Evolutionary conservation across 2,329 filamentous ascomycete species (phyloP).

Genomic region (Colletotrichum tamarilloi): DNA sequence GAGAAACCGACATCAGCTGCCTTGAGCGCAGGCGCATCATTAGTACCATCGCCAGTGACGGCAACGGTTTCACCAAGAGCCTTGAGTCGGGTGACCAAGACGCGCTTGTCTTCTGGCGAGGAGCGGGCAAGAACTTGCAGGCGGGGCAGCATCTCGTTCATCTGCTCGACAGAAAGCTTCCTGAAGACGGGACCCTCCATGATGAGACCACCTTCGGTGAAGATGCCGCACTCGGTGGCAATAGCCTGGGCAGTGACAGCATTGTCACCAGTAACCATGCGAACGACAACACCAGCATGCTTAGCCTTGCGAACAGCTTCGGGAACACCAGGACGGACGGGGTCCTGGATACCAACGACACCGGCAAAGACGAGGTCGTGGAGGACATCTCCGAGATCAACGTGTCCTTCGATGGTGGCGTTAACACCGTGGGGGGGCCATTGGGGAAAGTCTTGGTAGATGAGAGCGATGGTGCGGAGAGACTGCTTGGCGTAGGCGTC

Average conservation of each 20-base stretch:
- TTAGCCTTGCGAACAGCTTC: constrained; percentile 73
- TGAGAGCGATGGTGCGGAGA: constrained; percentile 80
- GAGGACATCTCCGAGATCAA: constrained; percentile 66
- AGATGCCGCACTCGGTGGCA: constrained; percentile 72
- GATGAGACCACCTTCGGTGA: constrained; percentile 69
- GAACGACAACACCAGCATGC: constrained; percentile 73
- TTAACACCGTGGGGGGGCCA: constrained; percentile 74
- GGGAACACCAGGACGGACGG: constrained; percentile 72
- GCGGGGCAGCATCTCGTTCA: constrained; percentile 62
- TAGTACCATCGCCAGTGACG: constrained; percentile 75
- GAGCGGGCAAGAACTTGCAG: constrained; percentile 66
- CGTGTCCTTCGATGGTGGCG: constrained; percentile 72
- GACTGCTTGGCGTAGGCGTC: constrained; percentile 71
- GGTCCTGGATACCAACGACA: constrained; percentile 78
- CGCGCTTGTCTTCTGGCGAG: constrained; percentile 69
- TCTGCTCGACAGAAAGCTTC: constrained; percentile 63
- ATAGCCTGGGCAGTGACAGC: constrained; percentile 72
- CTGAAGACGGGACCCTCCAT: constrained; percentile 74
- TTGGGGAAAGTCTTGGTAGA: constrained; percentile 77
- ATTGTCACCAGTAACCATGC: constrained; percentile 81
- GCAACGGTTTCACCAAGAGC: constrained; percentile 67
- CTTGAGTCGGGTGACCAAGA: constrained; percentile 66
- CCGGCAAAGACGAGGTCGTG: constrained; percentile 77
- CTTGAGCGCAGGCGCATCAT: constrained; percentile 74
- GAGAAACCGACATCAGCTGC: constrained; percentile 76